These are phyloP conservation scores for Geotrichum reessii DNA, from an alignment of 1,139 yeast species.

Conservation along the genomic window DNA sequence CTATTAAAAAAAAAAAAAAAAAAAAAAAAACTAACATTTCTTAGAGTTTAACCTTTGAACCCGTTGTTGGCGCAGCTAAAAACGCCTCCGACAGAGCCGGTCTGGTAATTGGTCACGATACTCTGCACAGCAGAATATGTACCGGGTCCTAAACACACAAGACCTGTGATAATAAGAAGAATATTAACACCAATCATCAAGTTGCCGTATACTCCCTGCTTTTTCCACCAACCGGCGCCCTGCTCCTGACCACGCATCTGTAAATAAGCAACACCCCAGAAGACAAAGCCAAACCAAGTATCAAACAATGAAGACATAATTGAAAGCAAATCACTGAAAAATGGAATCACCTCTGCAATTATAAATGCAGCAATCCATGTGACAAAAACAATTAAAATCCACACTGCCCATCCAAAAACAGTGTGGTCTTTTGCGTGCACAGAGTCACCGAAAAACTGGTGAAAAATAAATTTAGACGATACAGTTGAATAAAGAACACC, in stretches of 20 bases:
- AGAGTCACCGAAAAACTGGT: slow-evolving; percentile 43
- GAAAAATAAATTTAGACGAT: slow-evolving; percentile 48
- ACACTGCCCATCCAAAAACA: slow-evolving; percentile 47
- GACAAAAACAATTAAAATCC: slow-evolving; percentile 43
- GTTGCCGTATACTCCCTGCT: slow-evolving; percentile 26
- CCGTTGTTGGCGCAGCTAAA: slow-evolving; percentile 50
- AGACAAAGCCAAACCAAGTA: slow-evolving; percentile 60
- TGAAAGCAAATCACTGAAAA: slow-evolving; percentile 52
- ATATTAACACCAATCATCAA: slow-evolving; percentile 37
- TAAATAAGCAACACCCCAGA: slow-evolving; percentile 60
- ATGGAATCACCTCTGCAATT: slow-evolving; percentile 59
- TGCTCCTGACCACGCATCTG: slow-evolving; percentile 31
- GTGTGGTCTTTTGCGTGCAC: slow-evolving; percentile 47
- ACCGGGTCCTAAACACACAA: slow-evolving; percentile 56
- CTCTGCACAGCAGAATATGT: slow-evolving; percentile 51
- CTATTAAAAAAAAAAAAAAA: background rate
- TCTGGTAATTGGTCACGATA: slow-evolving; percentile 46
- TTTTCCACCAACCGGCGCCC: slow-evolving; percentile 31
- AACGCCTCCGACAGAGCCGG: slow-evolving; percentile 46
- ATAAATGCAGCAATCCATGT: slow-evolving; percentile 54
- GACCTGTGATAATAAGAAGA: slow-evolving; percentile 42
- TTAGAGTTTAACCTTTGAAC: slow-evolving; percentile 5
- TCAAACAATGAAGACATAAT: slow-evolving; percentile 60
- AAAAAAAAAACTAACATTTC: background rate
- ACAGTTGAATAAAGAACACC: slow-evolving; percentile 54